These are phyloP conservation scores for Nicotiana noctiflora DNA, from an alignment of 257 asterid species.

Conservation along the genomic window DNA sequence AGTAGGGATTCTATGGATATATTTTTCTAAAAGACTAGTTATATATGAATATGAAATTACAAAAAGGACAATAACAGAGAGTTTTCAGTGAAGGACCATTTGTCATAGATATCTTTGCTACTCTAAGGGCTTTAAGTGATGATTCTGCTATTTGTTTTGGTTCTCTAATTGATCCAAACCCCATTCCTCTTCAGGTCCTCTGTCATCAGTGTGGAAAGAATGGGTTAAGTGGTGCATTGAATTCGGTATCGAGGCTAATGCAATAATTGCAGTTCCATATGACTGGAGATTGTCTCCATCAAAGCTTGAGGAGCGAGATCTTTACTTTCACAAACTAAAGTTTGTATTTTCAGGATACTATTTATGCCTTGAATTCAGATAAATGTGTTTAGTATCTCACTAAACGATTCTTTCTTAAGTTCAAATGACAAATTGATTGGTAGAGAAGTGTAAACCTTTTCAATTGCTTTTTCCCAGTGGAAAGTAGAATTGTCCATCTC, in stretches of 20 bases:
- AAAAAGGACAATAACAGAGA: not conserved
- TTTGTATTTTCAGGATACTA: slow-evolving; percentile 23
- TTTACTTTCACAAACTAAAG: slow-evolving; percentile 95
- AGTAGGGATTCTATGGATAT: not conserved
- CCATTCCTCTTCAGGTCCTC: slow-evolving; percentile 66
- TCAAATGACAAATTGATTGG: not conserved
- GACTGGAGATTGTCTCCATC: slow-evolving; percentile 98
- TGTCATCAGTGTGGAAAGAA: slow-evolving; percentile 98
- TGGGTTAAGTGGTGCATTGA: slow-evolving; percentile 99
- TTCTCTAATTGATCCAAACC: slow-evolving; percentile 2
- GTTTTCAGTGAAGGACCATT: not conserved
- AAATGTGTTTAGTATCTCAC: not conserved
- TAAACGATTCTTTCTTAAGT: not conserved
- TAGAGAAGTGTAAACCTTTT: not conserved
- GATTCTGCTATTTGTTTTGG: not conserved
- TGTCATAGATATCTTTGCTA: not conserved
- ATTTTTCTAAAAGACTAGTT: not conserved
- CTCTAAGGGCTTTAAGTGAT: not conserved
- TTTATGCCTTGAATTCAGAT: not conserved
- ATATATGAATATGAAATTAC: not conserved
- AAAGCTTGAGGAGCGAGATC: slow-evolving; percentile 97
- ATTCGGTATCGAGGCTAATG: slow-evolving; percentile 96
- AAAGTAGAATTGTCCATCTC: not conserved
- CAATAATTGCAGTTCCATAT: slow-evolving; percentile 89
- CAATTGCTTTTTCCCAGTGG: not conserved